These are phyloP conservation scores for Pseudopyricularia cyperi DNA, from an alignment of 2,329 filamentous ascomycete genomes.

Conservation along the genomic window DNA sequence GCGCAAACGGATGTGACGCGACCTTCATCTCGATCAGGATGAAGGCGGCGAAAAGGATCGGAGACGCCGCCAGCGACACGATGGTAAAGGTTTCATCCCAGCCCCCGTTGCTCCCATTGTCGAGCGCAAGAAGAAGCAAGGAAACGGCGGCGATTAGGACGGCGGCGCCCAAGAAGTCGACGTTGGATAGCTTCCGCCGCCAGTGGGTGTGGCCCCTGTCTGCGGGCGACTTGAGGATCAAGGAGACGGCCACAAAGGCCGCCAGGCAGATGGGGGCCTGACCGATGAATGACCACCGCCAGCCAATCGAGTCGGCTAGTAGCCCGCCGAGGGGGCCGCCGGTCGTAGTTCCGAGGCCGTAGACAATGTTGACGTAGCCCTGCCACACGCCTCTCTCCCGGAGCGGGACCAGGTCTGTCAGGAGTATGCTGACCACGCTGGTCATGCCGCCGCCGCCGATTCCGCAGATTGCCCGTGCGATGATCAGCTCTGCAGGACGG, in stretches of 20 bases:
- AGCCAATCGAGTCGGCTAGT: slow-evolving; percentile 60
- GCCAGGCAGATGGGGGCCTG: slow-evolving; percentile 57
- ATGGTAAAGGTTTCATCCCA: slow-evolving; percentile 50
- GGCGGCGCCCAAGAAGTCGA: slow-evolving; percentile 63
- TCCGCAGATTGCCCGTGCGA: slow-evolving; percentile 30
- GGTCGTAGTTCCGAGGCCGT: slow-evolving; percentile 50
- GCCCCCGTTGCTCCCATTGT: slow-evolving; percentile 58
- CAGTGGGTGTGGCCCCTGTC: slow-evolving; percentile 41
- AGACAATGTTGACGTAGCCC: slow-evolving; percentile 60
- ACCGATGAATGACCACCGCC: slow-evolving; percentile 63
- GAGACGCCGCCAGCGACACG: slow-evolving; percentile 38
- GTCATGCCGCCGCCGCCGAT: slow-evolving; percentile 63
- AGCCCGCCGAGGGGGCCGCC: slow-evolving; percentile 55
- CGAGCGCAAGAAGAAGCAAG: slow-evolving; percentile 54
- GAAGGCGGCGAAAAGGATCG: slow-evolving; percentile 52
- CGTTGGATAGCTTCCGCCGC: slow-evolving; percentile 49
- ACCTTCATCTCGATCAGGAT: slow-evolving; percentile 54
- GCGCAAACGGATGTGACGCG: slow-evolving; percentile 60
- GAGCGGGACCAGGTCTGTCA: slow-evolving; percentile 59
- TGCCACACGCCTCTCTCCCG: slow-evolving; percentile 63
- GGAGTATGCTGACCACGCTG: slow-evolving; percentile 53
- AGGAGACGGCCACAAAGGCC: slow-evolving; percentile 49
- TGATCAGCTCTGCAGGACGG: slow-evolving; percentile 10
- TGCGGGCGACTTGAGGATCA: slow-evolving; percentile 48
- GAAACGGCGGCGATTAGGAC: slow-evolving; percentile 46